Percentiles rank a stretch among this genome's conserved stretches.
These are phyloP conservation scores for Hansenula lynferdii DNA, from an alignment of 1,139 yeast species.

Conservation along the genomic window DNA sequence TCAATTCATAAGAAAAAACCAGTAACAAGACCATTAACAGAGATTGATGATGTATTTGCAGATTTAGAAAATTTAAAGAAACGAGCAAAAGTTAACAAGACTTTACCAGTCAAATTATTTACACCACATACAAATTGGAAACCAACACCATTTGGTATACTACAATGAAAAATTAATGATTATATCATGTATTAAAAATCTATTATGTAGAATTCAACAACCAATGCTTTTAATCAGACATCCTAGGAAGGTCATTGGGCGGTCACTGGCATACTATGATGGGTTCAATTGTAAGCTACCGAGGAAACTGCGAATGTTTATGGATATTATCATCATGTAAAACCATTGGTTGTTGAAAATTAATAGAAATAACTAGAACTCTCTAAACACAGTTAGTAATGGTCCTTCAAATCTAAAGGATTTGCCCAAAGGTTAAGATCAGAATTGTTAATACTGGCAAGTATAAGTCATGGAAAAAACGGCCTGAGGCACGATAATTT, in stretches of 20 bases:
- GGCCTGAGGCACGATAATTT: slow-evolving; percentile 11
- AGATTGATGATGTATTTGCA: slow-evolving; percentile 11
- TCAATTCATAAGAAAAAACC: slow-evolving; percentile 2
- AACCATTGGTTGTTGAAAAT: slow-evolving; percentile 1
- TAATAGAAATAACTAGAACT: not conserved
- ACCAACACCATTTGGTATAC: slow-evolving; percentile 42
- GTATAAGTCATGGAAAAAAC: slow-evolving; percentile 52
- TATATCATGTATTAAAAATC: too few relatives aligned
- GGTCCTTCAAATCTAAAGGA: not conserved
- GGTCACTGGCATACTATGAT: slow-evolving; percentile 82
- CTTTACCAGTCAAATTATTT: slow-evolving; percentile 22
- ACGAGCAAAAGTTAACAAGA: slow-evolving; percentile 15
- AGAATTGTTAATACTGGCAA: slow-evolving; percentile 77
- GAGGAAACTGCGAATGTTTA: slow-evolving; percentile 93
- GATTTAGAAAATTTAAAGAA: slow-evolving; percentile 27
- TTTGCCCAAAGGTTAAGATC: slow-evolving; percentile 18
- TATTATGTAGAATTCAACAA: too few relatives aligned
- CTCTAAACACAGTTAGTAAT: not conserved
- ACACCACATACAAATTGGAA: slow-evolving; percentile 32
- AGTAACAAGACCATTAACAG: not conserved
- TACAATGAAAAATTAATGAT: slow-evolving; percentile 1
- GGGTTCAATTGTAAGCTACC: slow-evolving; percentile 88
- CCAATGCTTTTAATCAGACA: slow-evolving; percentile 53
- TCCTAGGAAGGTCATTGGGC: slow-evolving; percentile 60
- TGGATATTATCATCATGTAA: slow-evolving; percentile 73